A percentile compares a stretch with the other conserved stretches of the same genome.
Conservation (phyloP, 2,329 filamentous ascomycete species). For the Seiridium unicorne region DNA sequence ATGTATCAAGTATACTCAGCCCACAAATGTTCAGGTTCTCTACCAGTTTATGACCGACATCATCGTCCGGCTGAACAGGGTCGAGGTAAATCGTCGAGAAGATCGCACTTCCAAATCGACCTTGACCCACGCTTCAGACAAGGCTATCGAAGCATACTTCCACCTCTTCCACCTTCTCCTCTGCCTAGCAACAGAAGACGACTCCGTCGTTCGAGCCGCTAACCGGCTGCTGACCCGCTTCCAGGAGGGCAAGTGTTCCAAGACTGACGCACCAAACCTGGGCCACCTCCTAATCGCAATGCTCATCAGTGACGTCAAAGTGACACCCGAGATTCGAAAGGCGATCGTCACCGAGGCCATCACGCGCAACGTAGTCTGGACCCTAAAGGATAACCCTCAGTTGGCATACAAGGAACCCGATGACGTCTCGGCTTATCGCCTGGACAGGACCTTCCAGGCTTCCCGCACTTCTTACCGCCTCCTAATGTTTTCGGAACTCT, state of each 20-base stretch:
- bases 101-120: conserved; percentile 30
- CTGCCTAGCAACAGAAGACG: conserved; percentile 39
- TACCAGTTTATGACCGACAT: conserved; percentile 50
- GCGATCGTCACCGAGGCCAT: conserved; percentile 47
- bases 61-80: conserved; percentile 44
- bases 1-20: conserved; percentile 18
- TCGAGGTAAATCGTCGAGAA: conserved; percentile 29
- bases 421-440: conserved; percentile 40
- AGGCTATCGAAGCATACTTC: conserved; percentile 52
- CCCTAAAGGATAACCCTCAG: conserved; percentile 43
- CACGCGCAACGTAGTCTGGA: conserved; percentile 50
- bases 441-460: conserved; percentile 44
- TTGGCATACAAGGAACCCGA: conserved; percentile 43
- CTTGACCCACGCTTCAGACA: conserved; percentile 46
- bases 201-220: conserved; percentile 33
- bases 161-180: conserved; percentile 50
- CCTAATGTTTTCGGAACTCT: conserved; percentile 52
- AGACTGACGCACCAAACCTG: conserved; percentile 42
- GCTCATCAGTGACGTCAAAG: conserved; percentile 41
- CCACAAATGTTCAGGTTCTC: conserved; percentile 32
- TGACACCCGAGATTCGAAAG: conserved; percentile 36
- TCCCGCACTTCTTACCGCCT: conserved; percentile 46
- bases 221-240: conserved; percentile 39
- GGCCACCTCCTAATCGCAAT: conserved; percentile 46
- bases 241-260: conserved; percentile 35